phyloP scores from a whole-genome alignment of 495 filamentous ascomycete genomes.

The Massariosphaeria phaeospora region DNA sequence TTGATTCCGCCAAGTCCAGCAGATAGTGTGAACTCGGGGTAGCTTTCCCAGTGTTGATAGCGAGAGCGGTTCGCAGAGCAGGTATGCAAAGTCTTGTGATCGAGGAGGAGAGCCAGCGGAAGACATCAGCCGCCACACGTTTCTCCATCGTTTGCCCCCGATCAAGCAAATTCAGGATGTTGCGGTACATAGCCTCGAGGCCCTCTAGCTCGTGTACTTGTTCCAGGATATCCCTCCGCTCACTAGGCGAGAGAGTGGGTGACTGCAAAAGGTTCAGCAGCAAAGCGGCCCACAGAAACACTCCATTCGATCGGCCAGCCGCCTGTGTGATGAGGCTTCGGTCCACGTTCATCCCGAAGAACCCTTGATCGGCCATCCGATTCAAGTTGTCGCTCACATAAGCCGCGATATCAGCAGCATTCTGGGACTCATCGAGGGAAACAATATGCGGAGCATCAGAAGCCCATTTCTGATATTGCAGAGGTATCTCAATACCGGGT shows the following conservation, averaged over 20 bases:
- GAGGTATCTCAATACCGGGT: slow-evolving; percentile 10
- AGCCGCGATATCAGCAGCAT: slow-evolving; percentile 7
- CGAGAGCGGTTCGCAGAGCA: slow-evolving; percentile 10
- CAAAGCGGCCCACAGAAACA: slow-evolving; percentile 26
- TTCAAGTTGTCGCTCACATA: slow-evolving; percentile 15
- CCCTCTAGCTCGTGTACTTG: slow-evolving; percentile 7
- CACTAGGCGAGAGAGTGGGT: slow-evolving; percentile 15
- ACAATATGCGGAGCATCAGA: slow-evolving; percentile 8
- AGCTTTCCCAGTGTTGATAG: slow-evolving; percentile 14
- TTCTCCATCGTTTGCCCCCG: slow-evolving; percentile 8
- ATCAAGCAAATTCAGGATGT: slow-evolving; percentile 17
- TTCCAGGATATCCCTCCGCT: slow-evolving; percentile 12
- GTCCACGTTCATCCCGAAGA: slow-evolving; percentile 24
- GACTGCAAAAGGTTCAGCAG: slow-evolving; percentile 22
- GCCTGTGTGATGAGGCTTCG: slow-evolving; percentile 3
- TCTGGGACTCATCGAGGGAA: slow-evolving; percentile 3
- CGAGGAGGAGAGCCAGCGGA: slow-evolving; percentile 22
- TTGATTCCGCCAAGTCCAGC: slow-evolving; percentile 7
- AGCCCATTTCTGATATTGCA: slow-evolving; percentile 21
- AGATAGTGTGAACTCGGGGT: slow-evolving; percentile 7
- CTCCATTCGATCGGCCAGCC: slow-evolving; percentile 14
- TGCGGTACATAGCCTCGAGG: slow-evolving; percentile 16
- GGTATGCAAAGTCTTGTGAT: slow-evolving; percentile 11
- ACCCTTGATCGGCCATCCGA: slow-evolving; percentile 21
- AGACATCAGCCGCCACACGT: slow-evolving; percentile 11